phyloP scores from a whole-genome alignment of 805 yeast genomes.

The Candida anglica region DNA sequence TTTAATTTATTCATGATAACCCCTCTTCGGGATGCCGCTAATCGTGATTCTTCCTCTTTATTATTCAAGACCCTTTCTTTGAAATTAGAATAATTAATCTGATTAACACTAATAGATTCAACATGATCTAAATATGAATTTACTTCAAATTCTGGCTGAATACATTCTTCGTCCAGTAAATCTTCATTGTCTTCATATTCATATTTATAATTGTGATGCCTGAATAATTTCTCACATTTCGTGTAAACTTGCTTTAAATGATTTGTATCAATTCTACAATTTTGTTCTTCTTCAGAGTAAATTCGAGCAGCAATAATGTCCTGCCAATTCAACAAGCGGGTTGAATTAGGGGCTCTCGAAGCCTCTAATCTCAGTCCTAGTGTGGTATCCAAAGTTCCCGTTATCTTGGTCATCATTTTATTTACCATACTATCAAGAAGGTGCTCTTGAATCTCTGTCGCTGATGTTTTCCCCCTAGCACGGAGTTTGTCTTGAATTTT shows the following conservation, averaged over 20 bases:
- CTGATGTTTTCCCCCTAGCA: not conserved
- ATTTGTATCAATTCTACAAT: not conserved
- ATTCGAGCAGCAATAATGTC: constrained; percentile 18
- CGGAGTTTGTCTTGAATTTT: constrained; percentile 9
- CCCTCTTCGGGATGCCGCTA: not conserved
- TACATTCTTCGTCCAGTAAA: not conserved
- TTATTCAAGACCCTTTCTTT: not conserved
- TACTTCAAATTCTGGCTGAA: not conserved
- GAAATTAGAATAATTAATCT: not conserved
- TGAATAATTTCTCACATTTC: not conserved
- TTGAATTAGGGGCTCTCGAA: not conserved
- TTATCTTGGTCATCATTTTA: not conserved
- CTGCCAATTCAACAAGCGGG: constrained; percentile 20
- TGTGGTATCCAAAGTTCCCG: not conserved
- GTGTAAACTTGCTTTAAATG: not conserved
- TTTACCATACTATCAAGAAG: not conserved
- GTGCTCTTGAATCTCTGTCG: not conserved
- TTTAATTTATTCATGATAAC: too few relatives aligned
- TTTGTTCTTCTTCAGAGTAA: not conserved
- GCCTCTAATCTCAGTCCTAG: not conserved
- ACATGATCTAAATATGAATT: not conserved
- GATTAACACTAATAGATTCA: not conserved
- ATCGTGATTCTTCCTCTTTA: not conserved
- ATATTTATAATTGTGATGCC: not conserved
- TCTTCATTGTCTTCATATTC: not conserved